These are phyloP conservation scores for Lactarius trivialis DNA, from an alignment of 768 basidiomycete genomes.

Conservation along the genomic window DNA sequence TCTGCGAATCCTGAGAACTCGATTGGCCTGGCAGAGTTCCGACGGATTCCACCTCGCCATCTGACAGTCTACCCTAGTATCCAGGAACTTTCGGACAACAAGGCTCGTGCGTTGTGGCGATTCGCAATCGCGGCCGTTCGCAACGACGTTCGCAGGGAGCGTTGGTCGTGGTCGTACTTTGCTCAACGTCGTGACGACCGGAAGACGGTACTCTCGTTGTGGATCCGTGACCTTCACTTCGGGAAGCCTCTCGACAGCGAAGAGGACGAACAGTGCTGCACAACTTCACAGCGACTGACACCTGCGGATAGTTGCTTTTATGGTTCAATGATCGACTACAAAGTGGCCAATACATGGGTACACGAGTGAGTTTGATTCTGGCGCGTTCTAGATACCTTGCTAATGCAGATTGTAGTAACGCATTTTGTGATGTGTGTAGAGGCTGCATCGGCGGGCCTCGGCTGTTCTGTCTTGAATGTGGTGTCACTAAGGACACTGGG, in stretches of 20 bases:
- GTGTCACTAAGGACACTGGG: slow-evolving; percentile 18
- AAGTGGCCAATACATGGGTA: slow-evolving; percentile 22
- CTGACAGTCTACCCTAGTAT: slow-evolving; percentile 27
- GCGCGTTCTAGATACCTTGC: background rate
- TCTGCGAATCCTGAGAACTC: background rate
- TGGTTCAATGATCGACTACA: slow-evolving; percentile 19
- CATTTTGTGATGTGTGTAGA: slow-evolving; percentile 27
- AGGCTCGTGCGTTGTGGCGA: slow-evolving; percentile 29
- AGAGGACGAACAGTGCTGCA: slow-evolving; percentile 22
- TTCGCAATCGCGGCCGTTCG: slow-evolving; percentile 28
- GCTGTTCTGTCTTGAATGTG: slow-evolving; percentile 31
- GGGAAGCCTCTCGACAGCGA: slow-evolving; percentile 21
- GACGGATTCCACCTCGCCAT: slow-evolving; percentile 23
- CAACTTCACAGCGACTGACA: slow-evolving; percentile 20
- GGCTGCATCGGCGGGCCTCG: slow-evolving; percentile 28
- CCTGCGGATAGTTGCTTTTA: slow-evolving; percentile 28
- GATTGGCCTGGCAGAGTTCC: slow-evolving; percentile 23
- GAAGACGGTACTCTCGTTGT: slow-evolving; percentile 26
- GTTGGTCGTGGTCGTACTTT: slow-evolving; percentile 31
- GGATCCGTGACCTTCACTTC: slow-evolving; percentile 23
- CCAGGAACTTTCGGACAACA: slow-evolving; percentile 23
- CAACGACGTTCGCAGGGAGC: slow-evolving; percentile 23
- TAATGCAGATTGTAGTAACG: slow-evolving; percentile 11
- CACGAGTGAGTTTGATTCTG: slow-evolving; percentile 20
- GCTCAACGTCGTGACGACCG: slow-evolving; percentile 27